Percentiles rank a stretch among this genome's conserved stretches.
phyloP scores from a whole-genome alignment of 768 basidiomycete genomes.

The Boletus sensibilis region DNA sequence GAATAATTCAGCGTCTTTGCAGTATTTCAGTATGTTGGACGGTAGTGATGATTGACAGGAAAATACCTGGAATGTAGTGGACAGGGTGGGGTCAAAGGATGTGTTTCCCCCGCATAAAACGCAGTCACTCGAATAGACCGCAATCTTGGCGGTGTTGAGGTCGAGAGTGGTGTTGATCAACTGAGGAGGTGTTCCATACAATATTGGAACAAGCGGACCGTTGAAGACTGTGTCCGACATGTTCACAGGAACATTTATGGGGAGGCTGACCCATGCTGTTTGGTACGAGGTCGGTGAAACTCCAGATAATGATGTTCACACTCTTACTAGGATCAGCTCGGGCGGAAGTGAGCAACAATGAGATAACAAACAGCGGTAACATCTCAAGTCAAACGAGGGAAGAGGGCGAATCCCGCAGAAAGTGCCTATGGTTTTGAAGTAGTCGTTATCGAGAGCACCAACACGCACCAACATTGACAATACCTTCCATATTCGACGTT shows the following conservation, averaged over 20 bases:
- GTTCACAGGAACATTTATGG: conserved; percentile 10
- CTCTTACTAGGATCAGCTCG: conserved; percentile 8
- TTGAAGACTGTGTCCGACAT: conserved; percentile 17
- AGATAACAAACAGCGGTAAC: not conserved
- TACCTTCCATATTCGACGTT: no score
- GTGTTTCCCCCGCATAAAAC: conserved; percentile 23
- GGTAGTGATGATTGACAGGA: not conserved
- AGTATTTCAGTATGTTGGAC: not conserved
- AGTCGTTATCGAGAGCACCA: not conserved
- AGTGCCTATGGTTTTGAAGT: not conserved
- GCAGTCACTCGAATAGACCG: conserved; percentile 21
- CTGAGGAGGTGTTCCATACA: conserved; percentile 19
- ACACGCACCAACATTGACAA: not conserved
- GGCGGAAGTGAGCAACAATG: not conserved
- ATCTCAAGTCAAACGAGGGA: not conserved
- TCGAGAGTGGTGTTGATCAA: conserved; percentile 18
- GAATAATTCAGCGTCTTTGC: conserved; percentile 13
- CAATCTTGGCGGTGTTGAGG: conserved; percentile 17
- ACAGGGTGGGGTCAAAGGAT: conserved; percentile 13
- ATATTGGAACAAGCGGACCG: conserved; percentile 14
- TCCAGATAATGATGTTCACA: not conserved
- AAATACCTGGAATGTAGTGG: conserved; percentile 16
- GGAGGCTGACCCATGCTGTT: conserved; percentile 20
- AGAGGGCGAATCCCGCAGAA: not conserved
- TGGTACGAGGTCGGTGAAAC: not conserved